Evolutionary conservation across 2,329 filamentous ascomycete species (phyloP).

Genomic region (Penicillium sp.): DNA sequence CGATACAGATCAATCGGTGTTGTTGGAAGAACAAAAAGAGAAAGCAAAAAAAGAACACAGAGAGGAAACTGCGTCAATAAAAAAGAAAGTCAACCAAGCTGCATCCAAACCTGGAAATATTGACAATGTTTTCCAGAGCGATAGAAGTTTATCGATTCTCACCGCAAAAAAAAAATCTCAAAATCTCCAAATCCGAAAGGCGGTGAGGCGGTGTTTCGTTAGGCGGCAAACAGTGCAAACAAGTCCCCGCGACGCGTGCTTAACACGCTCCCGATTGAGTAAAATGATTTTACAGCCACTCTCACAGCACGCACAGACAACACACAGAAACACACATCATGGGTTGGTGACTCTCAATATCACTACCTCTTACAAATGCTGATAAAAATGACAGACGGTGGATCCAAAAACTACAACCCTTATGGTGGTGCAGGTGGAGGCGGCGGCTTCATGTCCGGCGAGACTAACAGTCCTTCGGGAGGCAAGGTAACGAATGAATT

Average conservation of each 20-base stretch:
- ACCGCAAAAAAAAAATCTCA: conserved; percentile 25
- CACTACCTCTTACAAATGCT: background rate
- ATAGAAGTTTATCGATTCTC: conserved; percentile 3
- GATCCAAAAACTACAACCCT: conserved; percentile 53
- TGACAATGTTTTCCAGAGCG: conserved; percentile 2
- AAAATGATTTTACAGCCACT: conserved; percentile 31
- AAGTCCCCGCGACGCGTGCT: conserved; percentile 34
- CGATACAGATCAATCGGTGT: conserved; percentile 2
- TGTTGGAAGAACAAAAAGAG: background rate
- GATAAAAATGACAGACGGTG: conserved; percentile 28
- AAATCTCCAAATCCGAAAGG: conserved; percentile 11
- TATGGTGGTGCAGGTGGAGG: conserved; percentile 51
- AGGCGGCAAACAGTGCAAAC: conserved; percentile 28
- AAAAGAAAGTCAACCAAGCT: conserved; percentile 3
- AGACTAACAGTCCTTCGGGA: conserved; percentile 50
- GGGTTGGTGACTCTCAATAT: conserved; percentile 24
- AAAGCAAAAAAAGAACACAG: background rate
- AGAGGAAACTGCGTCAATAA: background rate
- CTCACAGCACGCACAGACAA: conserved; percentile 1
- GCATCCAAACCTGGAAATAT: background rate
- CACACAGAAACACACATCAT: conserved; percentile 21
- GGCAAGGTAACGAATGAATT: conserved; percentile 36
- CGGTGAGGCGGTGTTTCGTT: conserved; percentile 10
- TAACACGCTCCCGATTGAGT: conserved; percentile 42
- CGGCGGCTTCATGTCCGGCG: conserved; percentile 59